phyloP scores from a whole-genome alignment of 2,329 filamentous ascomycete genomes.

The Aspergillus cejpii region DNA sequence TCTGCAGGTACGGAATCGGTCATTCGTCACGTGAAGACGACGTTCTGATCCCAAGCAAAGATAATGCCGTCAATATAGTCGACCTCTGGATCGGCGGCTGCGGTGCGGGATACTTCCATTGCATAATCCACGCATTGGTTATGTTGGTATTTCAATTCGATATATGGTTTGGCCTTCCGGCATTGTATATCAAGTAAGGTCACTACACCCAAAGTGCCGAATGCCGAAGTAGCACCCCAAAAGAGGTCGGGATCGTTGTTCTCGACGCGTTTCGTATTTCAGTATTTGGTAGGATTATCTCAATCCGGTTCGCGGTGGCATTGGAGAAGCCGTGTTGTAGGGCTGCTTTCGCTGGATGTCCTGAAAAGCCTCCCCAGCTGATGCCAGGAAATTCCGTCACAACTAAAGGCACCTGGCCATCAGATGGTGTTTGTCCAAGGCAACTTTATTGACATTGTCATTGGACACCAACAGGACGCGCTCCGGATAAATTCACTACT shows the following conservation, averaged over 20 bases:
- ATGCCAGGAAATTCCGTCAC: slow-evolving; percentile 59
- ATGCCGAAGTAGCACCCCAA: slow-evolving; percentile 52
- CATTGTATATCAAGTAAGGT: slow-evolving; percentile 54
- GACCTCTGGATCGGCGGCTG: slow-evolving; percentile 35
- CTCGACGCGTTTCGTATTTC: slow-evolving; percentile 46
- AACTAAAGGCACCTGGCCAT: too few species aligned
- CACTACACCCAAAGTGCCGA: slow-evolving; percentile 56
- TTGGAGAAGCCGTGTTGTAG: slow-evolving; percentile 62
- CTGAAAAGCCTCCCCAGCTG: slow-evolving; percentile 62
- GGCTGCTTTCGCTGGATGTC: slow-evolving; percentile 61
- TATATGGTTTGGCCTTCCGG: slow-evolving; percentile 50
- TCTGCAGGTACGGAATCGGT: slow-evolving; percentile 40
- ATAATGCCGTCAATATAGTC: slow-evolving; percentile 66
- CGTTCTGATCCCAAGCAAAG: slow-evolving; percentile 50
- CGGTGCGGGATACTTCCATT: slow-evolving; percentile 45
- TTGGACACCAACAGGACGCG: slow-evolving; percentile 45
- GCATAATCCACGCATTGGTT: slow-evolving; percentile 46
- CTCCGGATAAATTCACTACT: slow-evolving; percentile 53
- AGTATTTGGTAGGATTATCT: slow-evolving; percentile 58
- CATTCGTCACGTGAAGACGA: slow-evolving; percentile 57
- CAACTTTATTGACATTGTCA: slow-evolving; percentile 8
- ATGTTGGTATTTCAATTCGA: slow-evolving; percentile 58
- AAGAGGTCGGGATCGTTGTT: slow-evolving; percentile 50
- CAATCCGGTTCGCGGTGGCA: slow-evolving; percentile 53
- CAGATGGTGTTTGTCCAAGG: too few species aligned